phyloP scores from a whole-genome alignment of 495 filamentous ascomycete species.

The Hypoxylon subgilvum region DNA sequence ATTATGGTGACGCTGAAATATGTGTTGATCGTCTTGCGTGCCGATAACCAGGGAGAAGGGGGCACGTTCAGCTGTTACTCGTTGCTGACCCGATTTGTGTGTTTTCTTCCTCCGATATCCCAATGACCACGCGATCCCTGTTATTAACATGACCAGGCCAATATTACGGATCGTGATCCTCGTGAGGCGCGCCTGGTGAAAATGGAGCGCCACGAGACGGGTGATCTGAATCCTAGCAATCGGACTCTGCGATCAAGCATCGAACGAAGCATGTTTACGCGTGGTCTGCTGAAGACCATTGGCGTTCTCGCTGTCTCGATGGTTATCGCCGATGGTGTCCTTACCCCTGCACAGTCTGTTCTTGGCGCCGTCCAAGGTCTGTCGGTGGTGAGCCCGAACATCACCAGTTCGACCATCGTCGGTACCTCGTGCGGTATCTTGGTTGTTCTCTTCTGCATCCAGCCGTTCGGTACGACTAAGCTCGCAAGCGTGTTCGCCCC shows the following conservation, averaged over 20 bases:
- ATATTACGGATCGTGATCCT: conserved; percentile 64
- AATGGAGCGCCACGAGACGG: conserved; percentile 64
- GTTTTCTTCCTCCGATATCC: conserved; percentile 18
- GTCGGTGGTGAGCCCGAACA: conserved; percentile 53
- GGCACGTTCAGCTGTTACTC: conserved; percentile 77
- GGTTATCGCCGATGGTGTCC: conserved; percentile 70
- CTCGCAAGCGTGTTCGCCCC: conserved; percentile 71
- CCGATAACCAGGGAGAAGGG: conserved; percentile 79
- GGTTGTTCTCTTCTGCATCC: conserved; percentile 69
- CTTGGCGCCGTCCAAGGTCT: conserved; percentile 75
- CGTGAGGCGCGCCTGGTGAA: conserved; percentile 54
- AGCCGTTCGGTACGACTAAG: conserved; percentile 72
- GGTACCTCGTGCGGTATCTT: conserved; percentile 73
- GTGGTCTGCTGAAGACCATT: conserved; percentile 65
- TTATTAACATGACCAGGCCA: conserved; percentile 45
- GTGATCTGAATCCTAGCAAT: conserved; percentile 60
- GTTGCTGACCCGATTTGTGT: conserved; percentile 71
- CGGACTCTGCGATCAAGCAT: conserved; percentile 60
- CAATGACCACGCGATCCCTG: not conserved
- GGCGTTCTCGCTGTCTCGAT: conserved; percentile 74
- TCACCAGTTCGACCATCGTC: conserved; percentile 62
- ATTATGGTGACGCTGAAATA: conserved; percentile 80
- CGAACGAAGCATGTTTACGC: conserved; percentile 61
- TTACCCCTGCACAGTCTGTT: conserved; percentile 73
- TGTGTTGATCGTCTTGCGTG: conserved; percentile 68